Base-by-base conservation (phyloP, 1,284 basidiomycete species). In the Ustilago tritici region DNA sequence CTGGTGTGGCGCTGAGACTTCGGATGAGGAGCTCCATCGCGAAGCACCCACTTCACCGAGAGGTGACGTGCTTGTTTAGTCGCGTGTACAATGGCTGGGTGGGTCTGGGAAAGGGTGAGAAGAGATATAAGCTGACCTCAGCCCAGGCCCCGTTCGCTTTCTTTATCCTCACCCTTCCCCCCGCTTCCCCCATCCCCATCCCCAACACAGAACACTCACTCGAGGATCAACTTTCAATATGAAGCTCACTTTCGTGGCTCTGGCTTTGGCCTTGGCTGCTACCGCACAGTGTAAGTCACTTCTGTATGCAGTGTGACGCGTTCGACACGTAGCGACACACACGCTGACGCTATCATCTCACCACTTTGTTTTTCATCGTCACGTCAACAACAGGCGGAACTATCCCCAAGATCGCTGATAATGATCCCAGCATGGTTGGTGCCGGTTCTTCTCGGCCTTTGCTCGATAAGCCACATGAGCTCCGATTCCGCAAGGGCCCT, bases 191-290 rank as follows among this genome's bases (percentile, higher is more conserved):
- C 23, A 11, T n/a, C 34, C 23, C 38, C 11, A 17, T 12, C n/a
- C 56, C 46, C 36, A 2, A 9, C 17, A 11, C 31, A 2, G 12
- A 10, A 32, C 49, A 50, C 28, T 32, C 12, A 4, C 14, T 40
- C 15, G 7, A 28, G 56, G 35, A 11, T 34, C 31, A 31, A 32
- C 4, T 15, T 4, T 31, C 38, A 32, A 14, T 19, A 73, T 73
- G 70, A 73, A 68, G 58, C 53, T 65, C 32, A 61, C 61, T 49
- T 34, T 68, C 19, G 70, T 56, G n/a, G 61, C 65, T 8, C 15
- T 68, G 8, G 70, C 70, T 11, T 55, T 59, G 19, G 57, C 49
- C 2, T 35, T 73, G 15, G 70, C 58, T 38, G 46, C 43, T 5
- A 61, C 58, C n/a, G 58, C 65, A 34, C 49, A 65, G 10, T 61